Conservation (phyloP, 371 early-diverging fungal species). For the Synchytrium microbalum region DNA sequence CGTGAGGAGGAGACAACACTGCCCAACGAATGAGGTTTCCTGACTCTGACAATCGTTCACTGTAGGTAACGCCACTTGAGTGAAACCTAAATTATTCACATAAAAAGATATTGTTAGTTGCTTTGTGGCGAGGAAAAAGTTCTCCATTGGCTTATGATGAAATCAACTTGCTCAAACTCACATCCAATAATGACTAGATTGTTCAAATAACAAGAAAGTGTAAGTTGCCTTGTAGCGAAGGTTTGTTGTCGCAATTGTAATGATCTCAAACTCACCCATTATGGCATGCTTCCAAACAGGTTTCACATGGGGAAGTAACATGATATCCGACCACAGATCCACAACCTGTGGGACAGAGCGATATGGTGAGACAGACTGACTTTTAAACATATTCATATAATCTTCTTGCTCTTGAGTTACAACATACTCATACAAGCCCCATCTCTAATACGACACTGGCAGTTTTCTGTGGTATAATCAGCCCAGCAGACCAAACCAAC, state of each 20-base stretch:
- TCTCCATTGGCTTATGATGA: background rate
- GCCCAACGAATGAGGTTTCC: background rate
- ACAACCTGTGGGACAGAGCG: too few species aligned
- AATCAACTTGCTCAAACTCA: background rate
- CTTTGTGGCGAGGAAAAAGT: too few species aligned
- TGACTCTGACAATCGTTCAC: background rate
- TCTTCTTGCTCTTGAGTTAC: too few species aligned
- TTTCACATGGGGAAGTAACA: slow-evolving; percentile 15
- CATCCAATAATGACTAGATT: background rate
- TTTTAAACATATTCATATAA: too few species aligned
- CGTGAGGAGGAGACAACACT: background rate
- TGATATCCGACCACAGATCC: slow-evolving; percentile 19
- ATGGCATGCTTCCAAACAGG: slow-evolving; percentile 17
- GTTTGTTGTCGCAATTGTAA: too few species aligned
- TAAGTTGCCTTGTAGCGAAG: background rate
- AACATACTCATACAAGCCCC: slow-evolving; percentile 79
- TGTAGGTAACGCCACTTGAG: background rate
- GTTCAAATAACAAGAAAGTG: background rate
- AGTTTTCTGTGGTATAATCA: slow-evolving; percentile 76
- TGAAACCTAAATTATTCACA: background rate
- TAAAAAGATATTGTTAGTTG: too few species aligned
- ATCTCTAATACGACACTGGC: slow-evolving; percentile 78
- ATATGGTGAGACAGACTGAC: too few species aligned
- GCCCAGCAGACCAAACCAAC: slow-evolving; percentile 62
- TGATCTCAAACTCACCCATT: slow-evolving; percentile 11